Conservation (phyloP, 768 basidiomycete genomes). For the Nidula microcarpa region DNA sequence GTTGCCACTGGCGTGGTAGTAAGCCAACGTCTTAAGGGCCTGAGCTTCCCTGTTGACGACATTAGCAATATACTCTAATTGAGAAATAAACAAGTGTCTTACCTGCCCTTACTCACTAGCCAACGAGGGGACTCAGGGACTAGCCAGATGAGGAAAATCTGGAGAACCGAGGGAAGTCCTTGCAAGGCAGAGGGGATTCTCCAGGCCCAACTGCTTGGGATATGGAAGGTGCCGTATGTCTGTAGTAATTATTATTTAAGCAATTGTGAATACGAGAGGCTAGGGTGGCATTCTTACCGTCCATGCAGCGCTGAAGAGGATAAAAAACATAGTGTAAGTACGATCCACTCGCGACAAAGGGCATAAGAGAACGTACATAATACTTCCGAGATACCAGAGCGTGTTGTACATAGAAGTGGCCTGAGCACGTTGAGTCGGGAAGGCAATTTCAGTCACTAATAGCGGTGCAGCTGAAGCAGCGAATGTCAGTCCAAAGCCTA, state of each 20-base stretch:
- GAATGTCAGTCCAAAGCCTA: slow-evolving; percentile 65
- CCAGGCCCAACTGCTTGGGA: slow-evolving; percentile 64
- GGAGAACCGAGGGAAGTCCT: slow-evolving; percentile 55
- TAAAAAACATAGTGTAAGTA: neutral
- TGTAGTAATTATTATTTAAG: slow-evolving; percentile 3
- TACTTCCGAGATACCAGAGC: slow-evolving; percentile 71
- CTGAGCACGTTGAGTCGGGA: slow-evolving; percentile 69
- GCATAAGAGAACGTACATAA: slow-evolving; percentile 41
- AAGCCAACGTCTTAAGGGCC: slow-evolving; percentile 46
- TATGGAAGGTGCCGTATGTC: slow-evolving; percentile 68
- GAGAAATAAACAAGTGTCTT: neutral
- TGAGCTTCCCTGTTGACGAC: slow-evolving; percentile 29
- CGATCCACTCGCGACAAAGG: neutral
- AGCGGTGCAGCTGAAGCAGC: slow-evolving; percentile 72
- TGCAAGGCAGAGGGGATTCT: slow-evolving; percentile 67
- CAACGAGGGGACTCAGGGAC: slow-evolving; percentile 75
- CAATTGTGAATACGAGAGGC: neutral
- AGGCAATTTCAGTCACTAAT: slow-evolving; percentile 71
- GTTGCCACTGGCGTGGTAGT: slow-evolving; percentile 55
- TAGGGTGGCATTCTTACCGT: slow-evolving; percentile 20
- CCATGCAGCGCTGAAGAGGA: slow-evolving; percentile 54
- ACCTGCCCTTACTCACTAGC: slow-evolving; percentile 59
- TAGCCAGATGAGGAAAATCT: slow-evolving; percentile 57
- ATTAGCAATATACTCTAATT: neutral
- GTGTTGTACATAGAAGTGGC: slow-evolving; percentile 70